A percentile compares a stretch with the other conserved stretches of the same genome.
These are phyloP conservation scores for Clarireedia homoeocarpa DNA, from an alignment of 2,329 filamentous ascomycete species.

Conservation along the genomic window DNA sequence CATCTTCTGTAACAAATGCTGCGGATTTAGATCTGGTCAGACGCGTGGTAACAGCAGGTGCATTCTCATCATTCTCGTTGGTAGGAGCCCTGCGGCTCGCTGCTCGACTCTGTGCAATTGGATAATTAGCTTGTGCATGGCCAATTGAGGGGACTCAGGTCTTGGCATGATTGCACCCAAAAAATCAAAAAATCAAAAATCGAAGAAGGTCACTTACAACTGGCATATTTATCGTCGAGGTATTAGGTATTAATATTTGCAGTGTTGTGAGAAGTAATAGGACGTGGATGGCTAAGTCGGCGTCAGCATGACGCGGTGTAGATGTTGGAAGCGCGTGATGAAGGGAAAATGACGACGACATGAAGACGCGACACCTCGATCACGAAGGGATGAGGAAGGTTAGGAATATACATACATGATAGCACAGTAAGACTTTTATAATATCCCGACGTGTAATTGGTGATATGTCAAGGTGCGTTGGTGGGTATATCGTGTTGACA, in stretches of 20 bases:
- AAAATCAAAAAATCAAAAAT: neutral
- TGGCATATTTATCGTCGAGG: conserved; percentile 37
- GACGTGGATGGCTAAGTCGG: conserved; percentile 13
- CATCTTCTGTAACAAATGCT: conserved; percentile 54
- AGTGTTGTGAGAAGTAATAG: conserved; percentile 13
- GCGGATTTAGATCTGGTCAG: conserved; percentile 90
- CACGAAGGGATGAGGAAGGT: neutral
- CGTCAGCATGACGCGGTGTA: conserved; percentile 25
- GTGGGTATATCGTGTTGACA: conserved; percentile 18
- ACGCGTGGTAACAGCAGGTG: conserved; percentile 57
- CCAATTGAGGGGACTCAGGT: neutral
- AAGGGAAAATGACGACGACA: neutral
- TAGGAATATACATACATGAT: conserved; percentile 21
- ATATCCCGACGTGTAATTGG: conserved; percentile 14
- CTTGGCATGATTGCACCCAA: neutral
- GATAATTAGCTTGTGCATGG: conserved; percentile 30
- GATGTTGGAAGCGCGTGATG: conserved; percentile 20
- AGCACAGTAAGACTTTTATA: neutral
- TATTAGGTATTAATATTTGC: conserved; percentile 30
- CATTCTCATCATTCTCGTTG: conserved; percentile 95
- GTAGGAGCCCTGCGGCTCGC: conserved; percentile 67
- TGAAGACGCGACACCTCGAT: conserved; percentile 20
- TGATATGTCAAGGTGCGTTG: conserved; percentile 6
- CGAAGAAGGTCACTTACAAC: conserved; percentile 40
- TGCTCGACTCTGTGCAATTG: conserved; percentile 47